Percentiles rank a stretch among this genome's conserved stretches.
These are phyloP conservation scores for Erysimum cheiri DNA, from an alignment of 441 rosid species.

Conservation along the genomic window DNA sequence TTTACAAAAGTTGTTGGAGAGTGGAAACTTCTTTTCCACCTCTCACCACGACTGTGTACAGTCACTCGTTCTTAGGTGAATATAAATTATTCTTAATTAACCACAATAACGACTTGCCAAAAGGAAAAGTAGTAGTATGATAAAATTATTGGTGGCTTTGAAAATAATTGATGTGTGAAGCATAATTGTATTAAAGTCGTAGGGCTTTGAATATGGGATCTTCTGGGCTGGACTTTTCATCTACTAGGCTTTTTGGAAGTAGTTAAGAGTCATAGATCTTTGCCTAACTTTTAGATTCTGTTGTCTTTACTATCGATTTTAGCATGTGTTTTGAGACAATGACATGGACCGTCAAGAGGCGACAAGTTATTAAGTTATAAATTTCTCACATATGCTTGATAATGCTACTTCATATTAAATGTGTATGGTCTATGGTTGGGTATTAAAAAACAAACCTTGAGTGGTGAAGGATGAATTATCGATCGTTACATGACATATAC, in stretches of 20 bases:
- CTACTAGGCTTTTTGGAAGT: slow-evolving; percentile 30
- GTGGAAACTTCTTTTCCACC: slow-evolving; percentile 9
- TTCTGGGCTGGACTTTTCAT: slow-evolving; percentile 27
- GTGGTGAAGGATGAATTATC: not conserved
- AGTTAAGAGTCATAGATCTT: slow-evolving; percentile 20
- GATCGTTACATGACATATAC: slow-evolving; percentile 30
- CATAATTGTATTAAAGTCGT: slow-evolving; percentile 6
- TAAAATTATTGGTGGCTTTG: not conserved
- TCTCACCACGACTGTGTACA: slow-evolving; percentile 7
- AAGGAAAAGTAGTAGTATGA: not conserved
- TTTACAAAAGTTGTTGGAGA: slow-evolving; percentile 31
- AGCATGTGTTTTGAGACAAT: not conserved
- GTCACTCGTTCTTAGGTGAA: slow-evolving; percentile 1
- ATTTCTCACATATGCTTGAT: not conserved
- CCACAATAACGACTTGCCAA: slow-evolving; percentile 17
- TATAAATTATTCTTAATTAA: not conserved
- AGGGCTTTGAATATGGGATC: slow-evolving; percentile 19
- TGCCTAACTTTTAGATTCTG: slow-evolving; percentile 34
- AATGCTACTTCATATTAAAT: not conserved
- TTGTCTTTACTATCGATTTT: slow-evolving; percentile 27
- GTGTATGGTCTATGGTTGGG: slow-evolving; percentile 12
- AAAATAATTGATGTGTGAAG: not conserved
- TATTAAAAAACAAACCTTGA: not conserved
- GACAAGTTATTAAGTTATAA: slow-evolving; percentile 6
- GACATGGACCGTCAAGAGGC: not conserved